A percentile compares a stretch with the other conserved stretches of the same genome.
These are phyloP conservation scores for Hypocrella siamensis DNA, from an alignment of 2,329 filamentous ascomycete species.

Conservation along the genomic window DNA sequence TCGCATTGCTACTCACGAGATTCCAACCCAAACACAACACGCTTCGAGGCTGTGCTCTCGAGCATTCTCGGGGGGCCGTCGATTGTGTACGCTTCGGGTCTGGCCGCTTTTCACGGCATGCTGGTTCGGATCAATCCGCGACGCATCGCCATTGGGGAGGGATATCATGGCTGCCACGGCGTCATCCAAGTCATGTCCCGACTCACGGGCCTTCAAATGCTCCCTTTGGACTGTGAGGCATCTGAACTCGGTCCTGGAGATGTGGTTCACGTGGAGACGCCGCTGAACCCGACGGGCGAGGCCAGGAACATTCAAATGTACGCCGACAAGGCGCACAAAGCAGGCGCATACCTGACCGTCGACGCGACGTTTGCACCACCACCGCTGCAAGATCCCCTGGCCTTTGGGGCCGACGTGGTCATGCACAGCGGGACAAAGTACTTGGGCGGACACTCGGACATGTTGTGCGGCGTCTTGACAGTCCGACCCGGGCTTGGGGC, in stretches of 20 bases:
- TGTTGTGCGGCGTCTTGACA: conserved; percentile 74
- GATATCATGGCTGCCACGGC: conserved; percentile 90
- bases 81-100: conserved; percentile 69
- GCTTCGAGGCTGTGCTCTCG: conserved; percentile 70
- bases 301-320: conserved; percentile 59
- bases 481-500: conserved; percentile 36
- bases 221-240: conserved; percentile 54
- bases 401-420: conserved; percentile 65
- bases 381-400: conserved; percentile 73
- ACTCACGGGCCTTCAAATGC: conserved; percentile 57
- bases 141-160: conserved; percentile 65
- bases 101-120: conserved; percentile 77
- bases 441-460: conserved; percentile 84
- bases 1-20: conserved; percentile 74
- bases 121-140: conserved; percentile 73
- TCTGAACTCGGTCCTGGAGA: conserved; percentile 60
- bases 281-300: conserved; percentile 77
- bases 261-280: conserved; percentile 82
- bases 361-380: conserved; percentile 91
- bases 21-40: conserved; percentile 63
- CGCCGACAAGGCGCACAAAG: conserved; percentile 53
- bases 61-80: conserved; percentile 53
- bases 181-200: conserved; percentile 60
- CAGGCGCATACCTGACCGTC: conserved; percentile 64
- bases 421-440: conserved; percentile 97